Base-by-base conservation (phyloP, 1,284 basidiomycete species). In the Anthracocystis panici-leucophaei region DNA sequence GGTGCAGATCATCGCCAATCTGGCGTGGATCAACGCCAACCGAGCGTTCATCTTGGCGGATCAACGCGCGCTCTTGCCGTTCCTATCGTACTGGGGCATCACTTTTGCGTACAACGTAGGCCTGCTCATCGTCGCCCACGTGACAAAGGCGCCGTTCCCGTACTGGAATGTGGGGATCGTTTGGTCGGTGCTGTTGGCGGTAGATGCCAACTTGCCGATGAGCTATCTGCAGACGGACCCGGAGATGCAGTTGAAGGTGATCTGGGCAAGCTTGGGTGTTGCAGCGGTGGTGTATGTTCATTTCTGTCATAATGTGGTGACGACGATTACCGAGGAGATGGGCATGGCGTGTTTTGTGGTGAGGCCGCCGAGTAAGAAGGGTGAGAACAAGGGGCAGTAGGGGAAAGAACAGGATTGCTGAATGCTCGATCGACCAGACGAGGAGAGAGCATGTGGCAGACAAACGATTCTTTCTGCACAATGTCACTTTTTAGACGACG, bases 121-220 rank as follows among this genome's bases (percentile, higher is more conserved):
- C 40, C 88, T 92, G 76, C 92, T 98, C 87, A 98, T 98, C 83
- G 87, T 97, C 38, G 93, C 95, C 0, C 96, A 99, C 86, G 91
- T 98, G 44, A 95, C 94, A 55, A 91, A 90, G 75, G 88, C 89
- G 42, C 88, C 90, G 5, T 97, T 97, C 88, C 95, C 95, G 0
- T 89, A 89, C 85, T 95, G 92, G 90, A 93, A 97, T 85, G 89
- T 90, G 77, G 90, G 94, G 84, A 94, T 94, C 90, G 85, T 94
- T 10, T 93, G 92, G 90, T 92, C 90, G 70, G 85, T 91, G 6
- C 82, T 94, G 14, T 91, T 91, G 5, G 92, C 92, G 0, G 61
- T 94, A 27, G 96, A 99, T 84, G 94, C 65, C 55, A 70, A 70
- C 25, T 65, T 64, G 18, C 57, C 74, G 23, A 70, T 42, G 14